Evolutionary conservation across 345 rosid species (phyloP).

Genomic region (Citrus maxima): DNA sequence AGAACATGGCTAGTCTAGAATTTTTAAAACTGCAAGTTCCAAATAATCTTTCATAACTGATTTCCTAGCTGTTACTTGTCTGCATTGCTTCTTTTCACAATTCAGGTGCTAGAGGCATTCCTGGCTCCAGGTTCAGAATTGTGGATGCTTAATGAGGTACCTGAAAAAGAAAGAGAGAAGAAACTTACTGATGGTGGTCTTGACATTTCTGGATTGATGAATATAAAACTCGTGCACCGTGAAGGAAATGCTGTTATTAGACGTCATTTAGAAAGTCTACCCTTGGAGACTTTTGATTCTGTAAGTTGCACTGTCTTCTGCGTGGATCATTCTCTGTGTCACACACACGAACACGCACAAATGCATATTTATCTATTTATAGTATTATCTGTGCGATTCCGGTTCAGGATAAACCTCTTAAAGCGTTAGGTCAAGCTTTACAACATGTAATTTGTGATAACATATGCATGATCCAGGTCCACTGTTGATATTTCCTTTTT

Average conservation of each 20-base stretch:
- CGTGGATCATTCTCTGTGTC: background rate
- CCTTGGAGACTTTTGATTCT: slow-evolving; percentile 91
- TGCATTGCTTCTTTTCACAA: background rate
- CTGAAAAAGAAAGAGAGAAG: slow-evolving; percentile 75
- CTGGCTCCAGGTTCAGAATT: slow-evolving; percentile 90
- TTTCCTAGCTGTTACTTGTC: slow-evolving; percentile 6
- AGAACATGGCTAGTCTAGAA: background rate
- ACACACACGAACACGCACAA: background rate
- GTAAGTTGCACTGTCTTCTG: slow-evolving; percentile 46
- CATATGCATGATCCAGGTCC: background rate
- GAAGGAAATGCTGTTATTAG: slow-evolving; percentile 84
- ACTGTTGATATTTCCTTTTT: background rate
- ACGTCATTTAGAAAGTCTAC: slow-evolving; percentile 82
- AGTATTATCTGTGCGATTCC: background rate
- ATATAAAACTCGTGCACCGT: slow-evolving; percentile 75
- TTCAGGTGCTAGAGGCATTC: slow-evolving; percentile 81
- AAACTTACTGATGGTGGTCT: slow-evolving; percentile 81
- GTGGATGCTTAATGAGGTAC: slow-evolving; percentile 95
- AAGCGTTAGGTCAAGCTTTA: background rate
- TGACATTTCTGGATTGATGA: slow-evolving; percentile 46
- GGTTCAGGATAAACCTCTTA: background rate
- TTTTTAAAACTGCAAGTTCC: background rate
- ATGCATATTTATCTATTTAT: background rate
- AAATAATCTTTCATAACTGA: background rate
- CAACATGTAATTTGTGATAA: background rate